These are phyloP conservation scores for Onygena corvina DNA, from an alignment of 2,329 filamentous ascomycete species.

Conservation along the genomic window DNA sequence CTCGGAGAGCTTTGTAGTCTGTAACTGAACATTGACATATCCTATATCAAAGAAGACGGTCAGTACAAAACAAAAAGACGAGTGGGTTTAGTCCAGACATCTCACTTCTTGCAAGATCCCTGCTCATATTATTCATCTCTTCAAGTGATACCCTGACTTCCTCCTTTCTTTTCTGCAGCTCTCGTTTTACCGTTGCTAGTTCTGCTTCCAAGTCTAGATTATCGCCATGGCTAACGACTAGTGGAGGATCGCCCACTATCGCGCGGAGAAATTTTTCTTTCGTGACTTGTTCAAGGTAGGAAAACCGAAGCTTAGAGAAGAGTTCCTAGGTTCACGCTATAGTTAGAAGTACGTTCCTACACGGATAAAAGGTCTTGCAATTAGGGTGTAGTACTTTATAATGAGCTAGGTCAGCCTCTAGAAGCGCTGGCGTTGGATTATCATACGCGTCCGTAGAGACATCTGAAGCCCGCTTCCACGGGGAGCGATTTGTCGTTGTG, in stretches of 20 bases:
- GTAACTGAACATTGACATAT: conserved; percentile 44
- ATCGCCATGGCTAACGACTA: conserved; percentile 70
- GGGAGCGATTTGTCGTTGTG: conserved; percentile 19
- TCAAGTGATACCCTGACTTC: conserved; percentile 62
- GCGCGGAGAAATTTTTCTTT: conserved; percentile 95
- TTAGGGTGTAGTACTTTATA: conserved; percentile 49
- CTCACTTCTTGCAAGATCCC: conserved; percentile 49
- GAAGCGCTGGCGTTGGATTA: conserved; percentile 58
- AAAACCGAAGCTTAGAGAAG: conserved; percentile 92
- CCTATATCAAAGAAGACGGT: conserved; percentile 24
- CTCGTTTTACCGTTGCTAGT: conserved; percentile 56
- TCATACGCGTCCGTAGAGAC: conserved; percentile 54
- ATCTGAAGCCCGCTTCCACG: conserved; percentile 54
- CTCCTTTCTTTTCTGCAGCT: conserved; percentile 66
- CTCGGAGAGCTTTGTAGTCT: conserved; percentile 39
- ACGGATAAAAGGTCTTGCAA: neutral
- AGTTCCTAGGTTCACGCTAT: conserved; percentile 49
- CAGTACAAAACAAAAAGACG: neutral
- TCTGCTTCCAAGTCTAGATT: conserved; percentile 67
- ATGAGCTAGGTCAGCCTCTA: conserved; percentile 74
- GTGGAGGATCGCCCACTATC: conserved; percentile 79
- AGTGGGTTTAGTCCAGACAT: neutral
- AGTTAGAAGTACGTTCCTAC: too few relatives aligned
- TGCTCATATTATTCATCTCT: conserved; percentile 58
- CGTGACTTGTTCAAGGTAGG: conserved; percentile 94